Evolutionary conservation across 768 basidiomycete species (phyloP).

Genomic region (Pseudohyphozyma bogoriensis): DNA sequence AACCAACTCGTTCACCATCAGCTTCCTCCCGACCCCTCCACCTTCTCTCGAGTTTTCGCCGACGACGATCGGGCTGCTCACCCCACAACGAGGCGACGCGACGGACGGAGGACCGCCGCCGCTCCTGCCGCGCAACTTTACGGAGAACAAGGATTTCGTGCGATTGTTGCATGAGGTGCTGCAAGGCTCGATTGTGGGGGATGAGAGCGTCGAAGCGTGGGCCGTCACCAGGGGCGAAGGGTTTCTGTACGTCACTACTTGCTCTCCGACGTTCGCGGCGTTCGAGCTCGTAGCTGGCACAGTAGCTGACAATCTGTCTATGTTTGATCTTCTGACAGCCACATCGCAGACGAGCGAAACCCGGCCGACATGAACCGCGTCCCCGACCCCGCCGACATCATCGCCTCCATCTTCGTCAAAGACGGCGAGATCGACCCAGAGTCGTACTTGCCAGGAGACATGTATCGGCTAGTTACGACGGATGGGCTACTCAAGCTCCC

Average conservation of each 20-base stretch:
- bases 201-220: conserved; percentile 9
- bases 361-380: conserved; percentile 22
- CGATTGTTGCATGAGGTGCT: conserved; percentile 21
- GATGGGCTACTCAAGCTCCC: conserved; percentile 15
- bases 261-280: background rate
- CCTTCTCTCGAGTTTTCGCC: conserved; percentile 23
- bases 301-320: background rate
- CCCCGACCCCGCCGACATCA: conserved; percentile 21
- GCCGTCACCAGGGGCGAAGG: conserved; percentile 11
- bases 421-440: background rate
- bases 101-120: background rate
- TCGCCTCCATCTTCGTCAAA: conserved; percentile 24
- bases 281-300: background rate
- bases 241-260: conserved; percentile 6
- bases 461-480: conserved; percentile 18
- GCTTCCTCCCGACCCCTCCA: conserved; percentile 14
- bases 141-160: conserved; percentile 14
- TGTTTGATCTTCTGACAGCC: background rate
- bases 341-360: conserved; percentile 20
- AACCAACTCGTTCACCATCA: conserved; percentile 5
- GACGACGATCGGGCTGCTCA: conserved; percentile 22
- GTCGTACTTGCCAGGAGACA: conserved; percentile 9
- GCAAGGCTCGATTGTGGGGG: background rate
- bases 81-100: background rate
- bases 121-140: conserved; percentile 18